Evolutionary conservation across 768 basidiomycete species (phyloP), one percentile per base, ranked within the genome.

Genomic region (Lactarius hengduanensis): DNA sequence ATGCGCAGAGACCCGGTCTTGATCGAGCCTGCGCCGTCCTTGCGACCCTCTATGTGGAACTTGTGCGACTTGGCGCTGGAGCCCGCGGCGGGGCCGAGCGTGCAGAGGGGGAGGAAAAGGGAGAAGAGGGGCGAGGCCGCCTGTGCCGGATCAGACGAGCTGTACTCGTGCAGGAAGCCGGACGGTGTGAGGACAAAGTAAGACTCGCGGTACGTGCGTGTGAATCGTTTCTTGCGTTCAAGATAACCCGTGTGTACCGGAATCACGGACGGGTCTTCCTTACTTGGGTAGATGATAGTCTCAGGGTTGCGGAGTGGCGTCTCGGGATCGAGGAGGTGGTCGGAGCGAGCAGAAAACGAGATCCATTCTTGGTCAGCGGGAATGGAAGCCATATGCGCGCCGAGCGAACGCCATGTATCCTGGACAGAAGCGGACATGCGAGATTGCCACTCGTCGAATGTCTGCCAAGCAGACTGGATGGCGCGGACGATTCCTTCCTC

Each of bases 201-300:
- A 2, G 85, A 82, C 75, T 98, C 95, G 63, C 84, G 81, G 75
- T 94, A 97, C 0, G 87, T 76, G 62, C 94, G 85, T 47, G 94
- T 96, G 80, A 92, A 98, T 4, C 94, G 86, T 77, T 95, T 96
- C 85, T 98, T 98, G 75, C 97, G 88, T 79, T 98, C 95, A 60
- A 98, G 80, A 65, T 91, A 80, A 30, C 97, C 97, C 0, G 86
- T 86, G 78, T 98, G 96, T 1, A 98, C 91, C 3, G 94, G 81
- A 11, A 86, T 77, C 58, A 96, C 91, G 45, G 85, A 84, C 0
- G 94, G 89, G 73, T 99, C 96, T 66, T 94, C 91, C 77, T 93
- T 96, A 66, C 86, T 86, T 0, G 96, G 96, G 78, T 97, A 98
- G 59, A 83, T 80, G 73, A 98, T 89, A 43, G 82, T 78, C 62